Conservation (phyloP, 768 basidiomycete genomes). For the Naematelia encephala region DNA sequence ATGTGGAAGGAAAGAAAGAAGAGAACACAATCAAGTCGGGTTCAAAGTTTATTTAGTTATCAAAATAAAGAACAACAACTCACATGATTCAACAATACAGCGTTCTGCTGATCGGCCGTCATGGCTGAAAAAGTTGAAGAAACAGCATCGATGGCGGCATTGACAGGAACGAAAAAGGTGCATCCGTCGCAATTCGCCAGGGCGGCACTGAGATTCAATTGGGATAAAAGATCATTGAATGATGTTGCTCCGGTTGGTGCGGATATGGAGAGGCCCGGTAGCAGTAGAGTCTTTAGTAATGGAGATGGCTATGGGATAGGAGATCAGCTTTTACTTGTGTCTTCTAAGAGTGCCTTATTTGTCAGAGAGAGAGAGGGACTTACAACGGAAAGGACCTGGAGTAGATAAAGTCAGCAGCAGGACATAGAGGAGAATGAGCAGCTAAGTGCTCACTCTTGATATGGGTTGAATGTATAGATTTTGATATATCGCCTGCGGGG, state of each 20-base stretch:
- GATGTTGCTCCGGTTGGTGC: conserved; percentile 4
- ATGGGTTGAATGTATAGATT: conserved; percentile 34
- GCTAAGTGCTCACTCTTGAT: conserved; percentile 27
- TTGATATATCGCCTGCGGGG: conserved; percentile 9
- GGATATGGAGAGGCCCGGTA: conserved; percentile 8
- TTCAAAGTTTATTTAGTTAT: too few relatives aligned
- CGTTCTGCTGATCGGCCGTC: conserved; percentile 1
- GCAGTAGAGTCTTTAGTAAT: conserved; percentile 19
- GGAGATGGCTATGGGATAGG: conserved; percentile 17
- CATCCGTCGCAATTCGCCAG: conserved; percentile 23
- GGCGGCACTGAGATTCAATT: conserved; percentile 10
- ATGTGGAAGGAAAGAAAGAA: neutral
- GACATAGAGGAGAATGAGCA: too few relatives aligned
- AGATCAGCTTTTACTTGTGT: too few relatives aligned
- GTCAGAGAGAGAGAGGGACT: too few relatives aligned
- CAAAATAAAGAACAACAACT: too few relatives aligned
- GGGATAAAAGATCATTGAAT: conserved; percentile 2
- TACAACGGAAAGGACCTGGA: neutral
- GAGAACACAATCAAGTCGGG: too few relatives aligned
- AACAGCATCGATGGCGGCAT: conserved; percentile 14
- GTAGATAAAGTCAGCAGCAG: too few relatives aligned
- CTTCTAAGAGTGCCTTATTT: too few relatives aligned
- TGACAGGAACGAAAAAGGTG: conserved; percentile 33
- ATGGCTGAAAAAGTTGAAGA: neutral
- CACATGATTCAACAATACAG: conserved; percentile 29